Base-by-base conservation (phyloP, 2,329 filamentous ascomycete species). In the Fusarium chuoi region DNA sequence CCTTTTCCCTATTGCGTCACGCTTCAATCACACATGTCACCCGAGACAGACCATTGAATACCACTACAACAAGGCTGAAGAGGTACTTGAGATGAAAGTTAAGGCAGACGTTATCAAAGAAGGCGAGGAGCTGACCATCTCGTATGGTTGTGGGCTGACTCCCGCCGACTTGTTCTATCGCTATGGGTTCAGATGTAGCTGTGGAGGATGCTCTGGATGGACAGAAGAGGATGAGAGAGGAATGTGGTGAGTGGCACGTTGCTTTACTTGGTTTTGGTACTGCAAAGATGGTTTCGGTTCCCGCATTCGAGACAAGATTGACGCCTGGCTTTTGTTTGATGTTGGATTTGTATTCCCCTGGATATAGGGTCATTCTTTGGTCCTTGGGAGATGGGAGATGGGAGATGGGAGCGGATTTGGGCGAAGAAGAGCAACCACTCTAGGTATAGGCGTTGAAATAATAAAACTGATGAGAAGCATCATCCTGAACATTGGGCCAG, bases 11-110 rank as follows among this genome's bases (percentile, higher is more conserved):
- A 81, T 88, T 11, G 87, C 85, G 0, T 86, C 88, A 0, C 83
- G 89, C 6, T 90, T 91, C 80, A 91, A 91, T 76, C 89, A 91
- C 75, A 85, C 88, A 0, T 91, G 89, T 75, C 66, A 73, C 4
- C 82, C 84, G 0, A 78, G 73, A 7, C 78, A 83, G 61, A 88
- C 85, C 48, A 76, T 89, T 33, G 71, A 79, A 4, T 90, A 87
- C 74, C 71, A 52, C 2, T 89, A 84, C 71, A 82, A 87, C 57
- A 11, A 56, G 0, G 45, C 62, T 0, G 64, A 71, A 3, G 70
- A 80, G 12, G 77, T 80, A 7, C 83, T 91, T 39, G 78, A 82
- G 2, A 81, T 90, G 67, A 80, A 78, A 3, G 81, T 86, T 5
- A 76, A 76, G 14, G 78, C 74, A 6, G 77, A 82, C 5, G 58